Base-by-base conservation (phyloP, 768 basidiomycete species). In the Suillus discolor region DNA sequence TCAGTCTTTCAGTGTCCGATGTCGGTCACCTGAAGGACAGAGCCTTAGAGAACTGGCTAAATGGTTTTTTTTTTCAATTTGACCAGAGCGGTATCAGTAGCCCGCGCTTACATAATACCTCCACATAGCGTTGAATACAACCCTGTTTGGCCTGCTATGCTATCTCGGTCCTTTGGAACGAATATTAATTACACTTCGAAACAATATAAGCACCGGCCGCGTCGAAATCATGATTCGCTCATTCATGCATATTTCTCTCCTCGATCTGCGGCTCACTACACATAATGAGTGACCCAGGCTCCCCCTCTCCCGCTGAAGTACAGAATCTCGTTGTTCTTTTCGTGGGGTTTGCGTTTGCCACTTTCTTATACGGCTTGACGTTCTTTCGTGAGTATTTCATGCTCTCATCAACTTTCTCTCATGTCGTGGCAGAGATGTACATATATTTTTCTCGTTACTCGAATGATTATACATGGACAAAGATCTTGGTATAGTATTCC, bases 361-460 rank as follows among this genome's bases (percentile, higher is more conserved):
- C 70, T 2, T 65, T 74, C 1, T 65, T 77, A 16, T 78, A 77
- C n/a, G 77, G 76, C 39, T 68, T 77, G 42, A 77, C 77, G 34
- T 78, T 77, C 63, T 77, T 77, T 66, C 77, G 75, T 73, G 61
- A 8, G 75, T 70, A 15, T 63, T 4, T 23, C 6, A 25, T 38
- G 2, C 11, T 31, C 6, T 42, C 18, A 54, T 16, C 3, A 31
- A 15, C 31, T 23, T 1, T 57, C 18, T 45, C 38, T 62, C 6
- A 59, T 39, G 8, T 25, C 4, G 7, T 57, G 25, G 55, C 65
- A 77, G 75, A 77, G 62, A 64, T 66, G 0, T 77, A 78, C 67
- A 65, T 77, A 12, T 77, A 78, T 66, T 72, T 70, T 61, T 66
- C 75, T 20, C 69, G 74, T 28, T 77, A 69, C 23, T 71, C 77